Conservation (phyloP, 345 rosid species). For the Litchi chinensis region DNA sequence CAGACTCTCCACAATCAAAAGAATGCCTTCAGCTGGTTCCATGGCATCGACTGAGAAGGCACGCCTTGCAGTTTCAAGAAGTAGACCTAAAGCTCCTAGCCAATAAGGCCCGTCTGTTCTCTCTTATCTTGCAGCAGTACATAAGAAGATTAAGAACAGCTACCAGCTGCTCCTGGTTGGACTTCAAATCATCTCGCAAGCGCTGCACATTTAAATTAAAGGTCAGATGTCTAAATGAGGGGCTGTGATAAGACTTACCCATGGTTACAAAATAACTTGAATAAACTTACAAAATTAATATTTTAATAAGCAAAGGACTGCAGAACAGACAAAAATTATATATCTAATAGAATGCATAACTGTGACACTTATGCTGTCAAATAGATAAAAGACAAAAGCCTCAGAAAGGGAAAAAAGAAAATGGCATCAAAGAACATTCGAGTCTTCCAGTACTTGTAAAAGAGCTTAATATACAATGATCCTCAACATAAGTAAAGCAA, state of each 20-base stretch:
- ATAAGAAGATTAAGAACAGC: conserved; percentile 93
- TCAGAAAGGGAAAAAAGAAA: background rate
- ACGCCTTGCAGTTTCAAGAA: conserved; percentile 96
- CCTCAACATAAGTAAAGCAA: no score
- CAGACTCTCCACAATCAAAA: conserved; percentile 93
- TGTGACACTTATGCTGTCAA: background rate
- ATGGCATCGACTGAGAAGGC: conserved; percentile 98
- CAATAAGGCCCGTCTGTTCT: conserved; percentile 83
- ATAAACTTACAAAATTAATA: conserved; percentile 2
- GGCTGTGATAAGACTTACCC: background rate
- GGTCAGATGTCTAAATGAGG: conserved; percentile 7
- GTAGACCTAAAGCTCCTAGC: conserved; percentile 89
- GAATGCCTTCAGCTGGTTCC: conserved; percentile 99
- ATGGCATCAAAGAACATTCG: background rate
- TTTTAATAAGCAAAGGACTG: background rate
- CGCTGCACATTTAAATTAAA: conserved; percentile 48
- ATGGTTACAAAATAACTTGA: background rate
- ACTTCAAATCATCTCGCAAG: conserved; percentile 83
- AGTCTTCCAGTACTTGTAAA: background rate
- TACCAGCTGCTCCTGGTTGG: conserved; percentile 90
- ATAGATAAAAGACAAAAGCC: background rate
- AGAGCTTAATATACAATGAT: no score
- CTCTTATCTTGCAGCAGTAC: conserved; percentile 97
- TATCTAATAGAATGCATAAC: background rate
- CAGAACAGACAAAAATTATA: background rate